Conservation (phyloP, 2,329 filamentous ascomycete genomes). For the Venturia pyrina region DNA sequence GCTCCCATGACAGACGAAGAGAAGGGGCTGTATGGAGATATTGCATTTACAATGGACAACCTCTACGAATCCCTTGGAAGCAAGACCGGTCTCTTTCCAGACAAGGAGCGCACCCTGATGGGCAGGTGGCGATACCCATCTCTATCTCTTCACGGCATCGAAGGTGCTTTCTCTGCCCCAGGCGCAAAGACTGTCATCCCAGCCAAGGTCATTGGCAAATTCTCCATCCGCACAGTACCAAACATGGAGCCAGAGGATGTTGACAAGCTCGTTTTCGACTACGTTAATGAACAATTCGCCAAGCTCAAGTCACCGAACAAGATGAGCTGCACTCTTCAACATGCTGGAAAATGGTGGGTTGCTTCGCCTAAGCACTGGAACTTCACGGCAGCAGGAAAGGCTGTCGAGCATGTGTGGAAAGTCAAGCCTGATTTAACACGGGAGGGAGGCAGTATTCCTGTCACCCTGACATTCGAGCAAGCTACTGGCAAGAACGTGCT, state of each 20-base stretch:
- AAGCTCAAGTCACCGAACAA: conserved; percentile 90
- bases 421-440: conserved; percentile 90
- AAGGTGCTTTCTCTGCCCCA: conserved; percentile 86
- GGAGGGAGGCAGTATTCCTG: conserved; percentile 93
- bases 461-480: conserved; percentile 94
- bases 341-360: conserved; percentile 98
- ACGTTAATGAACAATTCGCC: conserved; percentile 74
- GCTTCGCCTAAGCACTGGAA: conserved; percentile 98
- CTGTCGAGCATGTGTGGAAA: conserved; percentile 90
- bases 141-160: conserved; percentile 85
- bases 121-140: conserved; percentile 92
- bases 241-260: conserved; percentile 93
- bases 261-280: conserved; percentile 73
- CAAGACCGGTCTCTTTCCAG: conserved; percentile 73
- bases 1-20: conserved; percentile 81
- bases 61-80: conserved; percentile 86
- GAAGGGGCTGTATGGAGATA: conserved; percentile 74
- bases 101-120: conserved; percentile 91
- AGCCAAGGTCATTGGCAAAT: conserved; percentile 95
- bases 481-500: conserved; percentile 97
- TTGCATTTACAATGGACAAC: conserved; percentile 94
- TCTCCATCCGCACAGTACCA: conserved; percentile 93
- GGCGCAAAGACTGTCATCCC: conserved; percentile 98
- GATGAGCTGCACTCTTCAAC: conserved; percentile 68
- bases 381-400: conserved; percentile 87